Conservation (phyloP, 108 stramenopile species). For the Ochromonas danica region DNA sequence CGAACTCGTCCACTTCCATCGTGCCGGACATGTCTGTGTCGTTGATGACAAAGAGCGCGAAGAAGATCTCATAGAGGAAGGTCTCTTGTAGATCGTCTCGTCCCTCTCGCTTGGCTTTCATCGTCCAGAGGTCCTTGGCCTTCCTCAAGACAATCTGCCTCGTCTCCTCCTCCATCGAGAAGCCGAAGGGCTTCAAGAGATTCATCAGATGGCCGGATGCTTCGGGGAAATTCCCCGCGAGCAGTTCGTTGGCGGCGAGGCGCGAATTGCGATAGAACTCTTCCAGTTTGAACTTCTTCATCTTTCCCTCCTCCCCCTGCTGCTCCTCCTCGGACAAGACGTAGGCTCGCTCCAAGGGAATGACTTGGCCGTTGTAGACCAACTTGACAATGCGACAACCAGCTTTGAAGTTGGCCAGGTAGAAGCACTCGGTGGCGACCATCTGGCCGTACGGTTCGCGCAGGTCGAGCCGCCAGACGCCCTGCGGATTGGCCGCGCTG, state of each 20-base stretch:
- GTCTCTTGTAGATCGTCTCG: background rate
- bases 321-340: background rate
- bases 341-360: background rate
- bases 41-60: constrained; percentile 21
- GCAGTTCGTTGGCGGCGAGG: background rate
- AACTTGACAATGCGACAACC: background rate
- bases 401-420: constrained; percentile 32
- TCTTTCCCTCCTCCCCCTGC: background rate
- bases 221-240: background rate
- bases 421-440: constrained; percentile 30
- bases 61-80: constrained; percentile 26
- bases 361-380: constrained; percentile 5
- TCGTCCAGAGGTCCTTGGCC: background rate
- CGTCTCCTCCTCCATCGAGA: background rate
- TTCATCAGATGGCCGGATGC: background rate
- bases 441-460: constrained; percentile 34
- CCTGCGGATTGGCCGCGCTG: constrained; percentile 31
- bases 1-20: constrained; percentile 34
- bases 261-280: background rate
- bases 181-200: background rate
- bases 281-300: constrained; percentile 20
- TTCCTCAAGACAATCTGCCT: background rate
- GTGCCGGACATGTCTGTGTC: constrained; percentile 9
- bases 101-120: constrained; percentile 3
- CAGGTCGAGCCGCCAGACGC: background rate